Evolutionary conservation across 176 grass and related monocot species (phyloP).

Genomic region (Carex pumila): DNA sequence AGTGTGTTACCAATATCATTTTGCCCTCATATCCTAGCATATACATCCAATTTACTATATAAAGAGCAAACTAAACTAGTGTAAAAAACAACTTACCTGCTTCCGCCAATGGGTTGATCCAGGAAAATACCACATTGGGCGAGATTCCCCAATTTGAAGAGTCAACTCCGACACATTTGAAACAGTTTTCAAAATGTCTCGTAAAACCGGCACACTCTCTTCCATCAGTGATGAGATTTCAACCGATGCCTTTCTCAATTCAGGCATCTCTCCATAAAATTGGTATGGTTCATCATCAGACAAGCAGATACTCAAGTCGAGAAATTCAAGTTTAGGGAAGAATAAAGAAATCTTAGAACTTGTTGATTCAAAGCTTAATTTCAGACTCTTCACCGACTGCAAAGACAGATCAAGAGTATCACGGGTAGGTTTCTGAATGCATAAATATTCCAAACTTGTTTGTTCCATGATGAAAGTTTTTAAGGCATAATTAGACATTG

Average conservation of each 20-base stretch:
- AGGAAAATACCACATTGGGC: background rate
- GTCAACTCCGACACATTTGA: background rate
- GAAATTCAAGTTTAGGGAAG: background rate
- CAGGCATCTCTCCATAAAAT: background rate
- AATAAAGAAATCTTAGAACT: background rate
- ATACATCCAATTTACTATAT: no score
- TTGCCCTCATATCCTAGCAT: background rate
- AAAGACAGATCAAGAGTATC: background rate
- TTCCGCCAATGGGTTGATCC: background rate
- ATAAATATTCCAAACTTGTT: background rate
- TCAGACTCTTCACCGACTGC: background rate
- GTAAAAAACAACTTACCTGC: no score
- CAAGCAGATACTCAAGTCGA: background rate
- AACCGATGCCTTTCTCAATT: background rate
- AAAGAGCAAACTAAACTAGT: no score
- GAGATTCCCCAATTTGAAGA: background rate
- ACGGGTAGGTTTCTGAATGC: background rate
- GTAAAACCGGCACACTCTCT: background rate
- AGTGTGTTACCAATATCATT: background rate
- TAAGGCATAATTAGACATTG: background rate
- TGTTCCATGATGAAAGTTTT: background rate
- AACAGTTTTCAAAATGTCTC: background rate
- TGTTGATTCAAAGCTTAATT: background rate
- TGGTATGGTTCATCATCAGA: no score
- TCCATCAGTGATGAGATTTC: background rate